Evolutionary conservation across 192 early-diverging fungal genomes (phyloP).

Genomic region (Entomortierella beljakovae): DNA sequence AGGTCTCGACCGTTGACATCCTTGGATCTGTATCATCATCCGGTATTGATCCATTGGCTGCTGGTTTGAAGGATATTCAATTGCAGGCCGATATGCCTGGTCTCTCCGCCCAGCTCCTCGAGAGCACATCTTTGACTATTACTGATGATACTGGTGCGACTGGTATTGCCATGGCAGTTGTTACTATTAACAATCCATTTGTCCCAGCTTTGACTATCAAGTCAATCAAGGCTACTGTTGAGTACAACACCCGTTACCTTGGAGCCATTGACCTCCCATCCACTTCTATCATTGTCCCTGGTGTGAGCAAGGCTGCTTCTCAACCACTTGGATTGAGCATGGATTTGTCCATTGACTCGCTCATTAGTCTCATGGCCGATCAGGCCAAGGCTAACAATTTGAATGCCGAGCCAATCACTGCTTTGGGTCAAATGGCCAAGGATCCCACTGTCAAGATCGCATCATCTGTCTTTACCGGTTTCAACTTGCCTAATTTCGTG

Average conservation of each 20-base stretch:
- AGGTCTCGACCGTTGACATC: conserved; percentile 54
- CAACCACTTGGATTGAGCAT: conserved; percentile 55
- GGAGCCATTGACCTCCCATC: conserved; percentile 63
- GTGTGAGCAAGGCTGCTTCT: conserved; percentile 50
- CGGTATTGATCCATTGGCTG: conserved; percentile 57
- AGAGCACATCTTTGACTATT: conserved; percentile 56
- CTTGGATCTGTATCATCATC: conserved; percentile 59
- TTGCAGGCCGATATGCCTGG: conserved; percentile 62
- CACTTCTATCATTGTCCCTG: conserved; percentile 55
- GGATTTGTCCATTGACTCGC: conserved; percentile 61
- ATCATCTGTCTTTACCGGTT: conserved; percentile 55
- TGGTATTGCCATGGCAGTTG: conserved; percentile 57
- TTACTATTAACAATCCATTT: conserved; percentile 69
- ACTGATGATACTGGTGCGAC: conserved; percentile 54
- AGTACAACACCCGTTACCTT: conserved; percentile 54
- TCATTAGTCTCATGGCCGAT: conserved; percentile 60
- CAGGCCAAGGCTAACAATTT: conserved; percentile 57
- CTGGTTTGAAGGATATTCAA: conserved; percentile 56
- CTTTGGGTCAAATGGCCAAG: conserved; percentile 52
- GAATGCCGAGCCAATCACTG: conserved; percentile 57
- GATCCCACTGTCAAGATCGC: conserved; percentile 43
- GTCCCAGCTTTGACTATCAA: conserved; percentile 59
- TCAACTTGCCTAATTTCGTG: conserved; percentile 60
- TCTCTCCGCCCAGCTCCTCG: conserved; percentile 56
- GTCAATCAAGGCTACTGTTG: conserved; percentile 59